These are phyloP conservation scores for Polyrhizophydium stewartii DNA, from an alignment of 371 early-diverging fungal genomes.

Conservation along the genomic window DNA sequence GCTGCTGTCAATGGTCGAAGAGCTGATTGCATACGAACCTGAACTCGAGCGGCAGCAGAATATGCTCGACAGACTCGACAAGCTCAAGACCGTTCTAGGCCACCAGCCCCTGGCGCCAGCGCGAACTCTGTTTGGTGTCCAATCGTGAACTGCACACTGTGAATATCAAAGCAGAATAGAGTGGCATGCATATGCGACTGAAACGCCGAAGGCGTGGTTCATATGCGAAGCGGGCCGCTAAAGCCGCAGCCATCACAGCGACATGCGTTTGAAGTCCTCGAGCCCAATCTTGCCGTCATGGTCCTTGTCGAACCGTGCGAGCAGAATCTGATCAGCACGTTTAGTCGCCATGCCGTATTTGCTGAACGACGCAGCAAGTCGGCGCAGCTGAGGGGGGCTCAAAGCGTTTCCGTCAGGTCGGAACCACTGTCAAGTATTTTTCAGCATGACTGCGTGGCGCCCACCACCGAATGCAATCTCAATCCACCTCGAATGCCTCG, in stretches of 20 bases:
- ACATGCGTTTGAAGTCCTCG: conserved; percentile 1
- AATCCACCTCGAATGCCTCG: neutral
- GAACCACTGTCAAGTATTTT: conserved; percentile 2
- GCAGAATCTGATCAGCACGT: neutral
- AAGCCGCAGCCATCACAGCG: too few species aligned
- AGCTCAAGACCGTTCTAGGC: neutral
- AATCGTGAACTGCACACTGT: too few species aligned
- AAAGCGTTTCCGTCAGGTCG: neutral
- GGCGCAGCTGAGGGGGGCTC: neutral
- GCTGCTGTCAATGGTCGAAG: neutral
- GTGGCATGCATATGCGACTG: too few species aligned
- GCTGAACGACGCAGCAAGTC: neutral
- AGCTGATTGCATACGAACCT: conserved; percentile 5
- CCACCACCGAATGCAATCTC: too few species aligned
- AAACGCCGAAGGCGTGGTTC: too few species aligned
- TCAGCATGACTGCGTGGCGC: too few species aligned
- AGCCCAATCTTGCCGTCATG: neutral
- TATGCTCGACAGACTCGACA: conserved; percentile 1
- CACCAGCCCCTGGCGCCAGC: neutral
- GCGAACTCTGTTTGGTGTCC: neutral
- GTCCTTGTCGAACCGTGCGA: neutral
- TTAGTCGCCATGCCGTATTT: neutral
- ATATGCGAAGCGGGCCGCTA: too few species aligned
- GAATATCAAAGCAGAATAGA: too few species aligned
- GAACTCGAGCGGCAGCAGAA: conserved; percentile 5